Evolutionary conservation across 2,329 filamentous ascomycete species (phyloP).

Genomic region (Alternaria sp.): DNA sequence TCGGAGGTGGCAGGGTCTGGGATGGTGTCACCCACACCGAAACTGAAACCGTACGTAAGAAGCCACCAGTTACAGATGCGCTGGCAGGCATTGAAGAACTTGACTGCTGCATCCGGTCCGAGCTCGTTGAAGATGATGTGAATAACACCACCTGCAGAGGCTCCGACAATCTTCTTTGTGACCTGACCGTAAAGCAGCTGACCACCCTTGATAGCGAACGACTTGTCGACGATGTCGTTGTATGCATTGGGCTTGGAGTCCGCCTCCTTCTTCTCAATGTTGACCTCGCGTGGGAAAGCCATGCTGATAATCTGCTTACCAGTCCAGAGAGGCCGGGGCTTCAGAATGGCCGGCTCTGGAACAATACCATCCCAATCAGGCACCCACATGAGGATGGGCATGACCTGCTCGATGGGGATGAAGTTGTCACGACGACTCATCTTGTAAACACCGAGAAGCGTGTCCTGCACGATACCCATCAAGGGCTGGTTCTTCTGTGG

Average conservation of each 20-base stretch:
- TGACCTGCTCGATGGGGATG: conserved; percentile 86
- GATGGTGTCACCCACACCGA: conserved; percentile 97
- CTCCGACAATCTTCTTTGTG: conserved; percentile 93
- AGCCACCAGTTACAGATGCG: conserved; percentile 97
- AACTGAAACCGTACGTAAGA: conserved; percentile 93
- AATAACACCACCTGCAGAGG: conserved; percentile 86
- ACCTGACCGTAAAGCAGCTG: conserved; percentile 89
- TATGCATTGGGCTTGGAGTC: conserved; percentile 57
- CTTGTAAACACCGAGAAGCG: conserved; percentile 95
- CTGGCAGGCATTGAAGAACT: conserved; percentile 95
- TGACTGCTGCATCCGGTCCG: conserved; percentile 82
- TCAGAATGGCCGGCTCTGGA: conserved; percentile 89
- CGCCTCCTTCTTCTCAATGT: conserved; percentile 65
- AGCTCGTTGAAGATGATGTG: conserved; percentile 97
- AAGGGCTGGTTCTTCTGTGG: conserved; percentile 95
- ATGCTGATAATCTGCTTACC: conserved; percentile 97
- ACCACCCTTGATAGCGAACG: conserved; percentile 82
- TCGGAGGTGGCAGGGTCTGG: conserved; percentile 85
- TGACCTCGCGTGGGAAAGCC: conserved; percentile 86
- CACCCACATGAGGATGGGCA: conserved; percentile 98
- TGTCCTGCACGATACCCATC: conserved; percentile 99
- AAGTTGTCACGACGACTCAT: conserved; percentile 92
- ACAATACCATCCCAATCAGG: conserved; percentile 97
- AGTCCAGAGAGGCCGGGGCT: conserved; percentile 92
- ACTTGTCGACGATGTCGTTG: conserved; percentile 77